Conservation (phyloP, 257 asterid species). For the Solanum tarapatanum region DNA sequence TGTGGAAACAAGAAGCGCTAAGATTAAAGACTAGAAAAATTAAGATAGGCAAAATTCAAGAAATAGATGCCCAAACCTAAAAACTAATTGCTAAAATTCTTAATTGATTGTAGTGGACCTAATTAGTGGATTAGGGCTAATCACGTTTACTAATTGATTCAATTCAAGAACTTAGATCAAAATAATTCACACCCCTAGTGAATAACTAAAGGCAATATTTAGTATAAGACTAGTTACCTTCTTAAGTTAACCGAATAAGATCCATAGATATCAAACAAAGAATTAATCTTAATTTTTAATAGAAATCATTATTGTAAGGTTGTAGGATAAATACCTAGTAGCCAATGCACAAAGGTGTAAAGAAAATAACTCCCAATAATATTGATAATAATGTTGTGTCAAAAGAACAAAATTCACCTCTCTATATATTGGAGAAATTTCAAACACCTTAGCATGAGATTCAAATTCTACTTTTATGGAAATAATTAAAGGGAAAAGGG, state of each 20-base stretch:
- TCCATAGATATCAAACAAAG: background rate
- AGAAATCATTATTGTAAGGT: background rate
- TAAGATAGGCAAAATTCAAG: background rate
- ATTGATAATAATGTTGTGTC: background rate
- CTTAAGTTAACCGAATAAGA: background rate
- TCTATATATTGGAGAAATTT: background rate
- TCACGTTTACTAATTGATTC: background rate
- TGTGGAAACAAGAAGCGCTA: background rate
- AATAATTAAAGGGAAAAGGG: background rate
- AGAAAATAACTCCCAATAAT: background rate
- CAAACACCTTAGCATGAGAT: background rate
- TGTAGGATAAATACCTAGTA: background rate
- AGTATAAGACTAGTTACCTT: background rate
- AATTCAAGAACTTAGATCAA: background rate
- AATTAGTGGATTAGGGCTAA: background rate
- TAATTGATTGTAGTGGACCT: background rate
- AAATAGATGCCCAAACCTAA: background rate
- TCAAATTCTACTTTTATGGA: background rate
- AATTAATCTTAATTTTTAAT: background rate
- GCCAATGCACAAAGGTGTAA: background rate
- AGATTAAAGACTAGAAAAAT: background rate
- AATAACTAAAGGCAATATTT: background rate
- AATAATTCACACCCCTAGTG: background rate
- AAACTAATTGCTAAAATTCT: background rate
- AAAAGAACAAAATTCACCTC: background rate